Percentiles rank a stretch among this genome's conserved stretches.
Evolutionary conservation across 148 eudicot species (phyloP).

Genomic region (Drosera capensis): DNA sequence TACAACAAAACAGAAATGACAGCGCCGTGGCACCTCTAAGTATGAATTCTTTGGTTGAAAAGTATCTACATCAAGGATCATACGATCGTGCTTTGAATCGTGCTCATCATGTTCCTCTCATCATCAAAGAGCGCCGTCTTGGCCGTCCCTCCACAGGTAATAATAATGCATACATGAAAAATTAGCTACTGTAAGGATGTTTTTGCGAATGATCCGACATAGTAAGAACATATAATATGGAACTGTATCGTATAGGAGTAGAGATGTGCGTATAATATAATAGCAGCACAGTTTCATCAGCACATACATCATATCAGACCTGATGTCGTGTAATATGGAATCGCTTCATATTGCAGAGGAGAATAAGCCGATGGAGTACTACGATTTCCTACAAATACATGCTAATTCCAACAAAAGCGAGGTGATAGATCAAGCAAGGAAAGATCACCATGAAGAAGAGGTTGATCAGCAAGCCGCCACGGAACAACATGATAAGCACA

Average conservation of each 20-base stretch:
- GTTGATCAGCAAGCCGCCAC: slow-evolving; percentile 5
- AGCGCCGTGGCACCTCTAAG: too few species aligned
- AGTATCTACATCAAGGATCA: neutral
- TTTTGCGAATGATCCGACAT: too few species aligned
- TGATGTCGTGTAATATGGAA: neutral
- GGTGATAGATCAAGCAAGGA: slow-evolving; percentile 9
- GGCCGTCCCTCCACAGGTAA: too few species aligned
- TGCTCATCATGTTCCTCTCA: too few species aligned
- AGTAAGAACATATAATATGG: too few species aligned
- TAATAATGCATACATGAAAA: too few species aligned
- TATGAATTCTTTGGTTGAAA: neutral
- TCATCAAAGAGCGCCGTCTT: too few species aligned
- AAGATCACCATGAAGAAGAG: slow-evolving; percentile 11
- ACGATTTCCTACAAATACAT: slow-evolving; percentile 12
- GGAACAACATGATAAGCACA: neutral
- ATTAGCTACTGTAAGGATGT: too few species aligned
- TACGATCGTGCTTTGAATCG: too few species aligned
- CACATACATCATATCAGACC: neutral
- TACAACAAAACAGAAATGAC: neutral
- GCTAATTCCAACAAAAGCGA: slow-evolving; percentile 10
- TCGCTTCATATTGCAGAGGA: neutral
- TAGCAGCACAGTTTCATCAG: too few species aligned
- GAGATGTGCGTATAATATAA: too few species aligned
- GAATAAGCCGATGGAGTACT: slow-evolving; percentile 7
- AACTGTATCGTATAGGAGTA: too few species aligned